phyloP scores from a whole-genome alignment of 1,284 basidiomycete species.

The Apiotrichum montevideense region DNA sequence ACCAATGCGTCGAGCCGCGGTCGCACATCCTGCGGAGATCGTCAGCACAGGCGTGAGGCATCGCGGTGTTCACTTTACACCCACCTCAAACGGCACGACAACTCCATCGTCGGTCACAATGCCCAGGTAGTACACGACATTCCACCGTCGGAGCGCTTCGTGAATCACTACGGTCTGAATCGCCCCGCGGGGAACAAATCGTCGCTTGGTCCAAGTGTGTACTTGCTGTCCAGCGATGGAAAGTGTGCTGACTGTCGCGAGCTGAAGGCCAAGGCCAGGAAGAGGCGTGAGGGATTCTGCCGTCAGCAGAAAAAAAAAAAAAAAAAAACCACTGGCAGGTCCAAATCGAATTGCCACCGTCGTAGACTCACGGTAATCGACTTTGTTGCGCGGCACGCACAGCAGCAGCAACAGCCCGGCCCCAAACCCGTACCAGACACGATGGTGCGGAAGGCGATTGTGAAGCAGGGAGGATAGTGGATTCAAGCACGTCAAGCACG shows the following conservation, averaged over 20 bases:
- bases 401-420: too few relatives aligned
- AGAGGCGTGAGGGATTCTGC: conserved; percentile 35
- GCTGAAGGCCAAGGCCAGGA: conserved; percentile 58
- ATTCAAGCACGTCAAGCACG: too few relatives aligned
- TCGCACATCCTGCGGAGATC: conserved; percentile 21
- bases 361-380: too few relatives aligned
- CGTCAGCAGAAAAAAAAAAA: conserved; percentile 5
- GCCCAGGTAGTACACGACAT: conserved; percentile 34
- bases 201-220: conserved; percentile 12
- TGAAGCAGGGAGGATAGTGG: too few relatives aligned
- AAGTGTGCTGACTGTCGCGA: conserved; percentile 50
- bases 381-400: too few relatives aligned
- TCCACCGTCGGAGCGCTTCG: conserved; percentile 36
- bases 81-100: conserved; percentile 31
- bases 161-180: conserved; percentile 35
- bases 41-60: neutral
- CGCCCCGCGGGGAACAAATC: conserved; percentile 29
- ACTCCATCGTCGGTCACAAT: conserved; percentile 24
- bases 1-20: conserved; percentile 25
- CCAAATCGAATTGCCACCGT: too few relatives aligned
- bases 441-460: too few relatives aligned
- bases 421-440: too few relatives aligned
- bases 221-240: neutral
- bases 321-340: too few relatives aligned
- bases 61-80: conserved; percentile 3